phyloP scores from a whole-genome alignment of 2,329 filamentous ascomycete species.

The Clarireedia sp. region DNA sequence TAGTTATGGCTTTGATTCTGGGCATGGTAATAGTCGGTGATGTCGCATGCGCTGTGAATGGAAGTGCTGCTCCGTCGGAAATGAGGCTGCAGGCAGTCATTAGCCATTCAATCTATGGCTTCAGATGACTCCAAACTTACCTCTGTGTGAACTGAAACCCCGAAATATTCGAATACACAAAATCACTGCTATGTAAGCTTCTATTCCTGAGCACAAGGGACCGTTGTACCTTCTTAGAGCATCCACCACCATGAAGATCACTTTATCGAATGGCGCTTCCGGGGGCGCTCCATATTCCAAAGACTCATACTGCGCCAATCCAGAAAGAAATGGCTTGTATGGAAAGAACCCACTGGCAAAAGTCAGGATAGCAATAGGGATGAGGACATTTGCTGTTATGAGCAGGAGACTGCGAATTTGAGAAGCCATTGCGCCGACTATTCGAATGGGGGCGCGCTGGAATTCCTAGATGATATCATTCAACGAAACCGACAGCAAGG shows the following conservation, averaged over 20 bases:
- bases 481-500: not conserved
- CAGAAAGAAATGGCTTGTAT: constrained; percentile 88
- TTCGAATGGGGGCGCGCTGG: not conserved
- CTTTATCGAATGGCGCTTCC: constrained; percentile 70
- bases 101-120: not conserved
- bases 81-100: constrained; percentile 20
- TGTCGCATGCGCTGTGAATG: constrained; percentile 93
- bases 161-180: constrained; percentile 75
- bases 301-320: constrained; percentile 62
- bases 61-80: constrained; percentile 70
- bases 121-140: constrained; percentile 38
- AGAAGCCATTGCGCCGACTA: constrained; percentile 20
- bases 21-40: constrained; percentile 98
- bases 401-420: constrained; percentile 34
- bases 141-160: constrained; percentile 84
- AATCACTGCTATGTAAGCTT: constrained; percentile 58
- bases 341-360: constrained; percentile 95
- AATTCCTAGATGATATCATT: not conserved
- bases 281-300: constrained; percentile 49
- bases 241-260: constrained; percentile 98
- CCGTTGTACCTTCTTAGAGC: constrained; percentile 68
- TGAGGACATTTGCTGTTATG: constrained; percentile 63
- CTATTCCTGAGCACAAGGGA: not conserved
- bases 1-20: constrained; percentile 92
- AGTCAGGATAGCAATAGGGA: constrained; percentile 63